Evolutionary conservation across 352 stramenopile species (phyloP).

Genomic region (Thraustochytrium striatum): DNA sequence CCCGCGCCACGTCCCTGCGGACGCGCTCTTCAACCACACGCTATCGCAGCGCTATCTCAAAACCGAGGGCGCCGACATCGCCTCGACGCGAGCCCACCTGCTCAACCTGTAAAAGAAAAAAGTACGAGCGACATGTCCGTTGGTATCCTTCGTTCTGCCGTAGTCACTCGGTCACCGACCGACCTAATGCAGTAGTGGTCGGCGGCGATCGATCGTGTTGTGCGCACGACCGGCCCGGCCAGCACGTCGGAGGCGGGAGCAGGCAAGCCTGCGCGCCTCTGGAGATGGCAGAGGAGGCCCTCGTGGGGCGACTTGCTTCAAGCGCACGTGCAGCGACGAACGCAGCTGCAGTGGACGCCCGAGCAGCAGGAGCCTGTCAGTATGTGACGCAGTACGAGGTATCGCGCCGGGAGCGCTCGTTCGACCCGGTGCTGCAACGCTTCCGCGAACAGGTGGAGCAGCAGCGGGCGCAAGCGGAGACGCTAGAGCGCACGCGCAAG

Average conservation of each 20-base stretch:
- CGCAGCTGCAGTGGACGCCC: constrained; percentile 7
- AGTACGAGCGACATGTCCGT: no score
- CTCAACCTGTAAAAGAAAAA: background rate
- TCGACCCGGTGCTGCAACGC: constrained; percentile 36
- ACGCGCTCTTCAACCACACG: constrained; percentile 19
- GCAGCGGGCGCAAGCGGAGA: no score
- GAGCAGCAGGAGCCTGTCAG: constrained; percentile 20
- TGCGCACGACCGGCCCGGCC: no score
- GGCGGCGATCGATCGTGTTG: no score
- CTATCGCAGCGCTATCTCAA: constrained; percentile 48
- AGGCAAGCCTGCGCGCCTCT: no score
- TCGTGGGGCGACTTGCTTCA: constrained; percentile 15
- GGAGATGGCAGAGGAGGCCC: no score
- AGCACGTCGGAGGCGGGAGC: no score
- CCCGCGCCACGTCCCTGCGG: background rate
- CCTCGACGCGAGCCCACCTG: background rate
- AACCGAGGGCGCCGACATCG: constrained; percentile 25
- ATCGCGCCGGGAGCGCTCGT: constrained; percentile 7
- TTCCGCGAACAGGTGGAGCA: background rate
- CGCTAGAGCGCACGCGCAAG: background rate
- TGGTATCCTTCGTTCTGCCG: no score
- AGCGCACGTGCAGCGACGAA: background rate
- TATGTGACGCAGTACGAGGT: constrained; percentile 46
- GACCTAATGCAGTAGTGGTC: no score
- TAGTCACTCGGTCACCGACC: no score